A percentile compares a stretch with the other conserved stretches of the same genome.
These are phyloP conservation scores for Delonix regia DNA, from an alignment of 306 rosid species.

Conservation along the genomic window DNA sequence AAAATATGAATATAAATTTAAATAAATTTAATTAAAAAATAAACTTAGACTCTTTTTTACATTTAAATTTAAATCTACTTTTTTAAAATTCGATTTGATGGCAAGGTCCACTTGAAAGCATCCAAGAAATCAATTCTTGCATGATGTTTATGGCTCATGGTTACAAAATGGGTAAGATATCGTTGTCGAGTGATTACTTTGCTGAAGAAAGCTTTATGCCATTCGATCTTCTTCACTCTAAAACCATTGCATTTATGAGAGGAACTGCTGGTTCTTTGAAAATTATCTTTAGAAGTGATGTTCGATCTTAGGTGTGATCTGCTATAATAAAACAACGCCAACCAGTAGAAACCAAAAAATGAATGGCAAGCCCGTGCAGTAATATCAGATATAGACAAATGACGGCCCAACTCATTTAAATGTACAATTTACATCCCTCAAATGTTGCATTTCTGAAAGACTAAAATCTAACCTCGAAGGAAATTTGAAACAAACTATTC, in stretches of 20 bases:
- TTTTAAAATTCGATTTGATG: too few species aligned
- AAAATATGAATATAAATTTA: too few species aligned
- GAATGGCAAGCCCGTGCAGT: background rate
- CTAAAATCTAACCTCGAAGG: slow-evolving; percentile 38
- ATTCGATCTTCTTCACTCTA: background rate
- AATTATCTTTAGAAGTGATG: background rate
- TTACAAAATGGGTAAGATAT: too few species aligned
- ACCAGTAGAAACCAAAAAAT: background rate
- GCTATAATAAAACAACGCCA: background rate
- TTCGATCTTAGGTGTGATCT: background rate
- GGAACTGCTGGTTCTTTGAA: background rate
- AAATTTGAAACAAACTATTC: slow-evolving; percentile 23
- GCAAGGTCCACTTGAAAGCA: background rate
- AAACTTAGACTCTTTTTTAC: too few species aligned
- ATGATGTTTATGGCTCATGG: slow-evolving; percentile 8
- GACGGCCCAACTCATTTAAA: slow-evolving; percentile 39
- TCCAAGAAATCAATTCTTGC: slow-evolving; percentile 5
- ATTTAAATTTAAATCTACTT: too few species aligned
- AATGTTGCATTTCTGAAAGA: slow-evolving; percentile 32
- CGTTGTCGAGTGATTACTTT: background rate
- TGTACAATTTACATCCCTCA: slow-evolving; percentile 46
- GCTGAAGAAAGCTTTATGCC: background rate
- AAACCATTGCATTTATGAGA: background rate
- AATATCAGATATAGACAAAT: slow-evolving; percentile 33
- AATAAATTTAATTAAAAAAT: too few species aligned